These are phyloP conservation scores for Cyclostephanos invisitatus DNA, from an alignment of 108 stramenopile species.

Conservation along the genomic window DNA sequence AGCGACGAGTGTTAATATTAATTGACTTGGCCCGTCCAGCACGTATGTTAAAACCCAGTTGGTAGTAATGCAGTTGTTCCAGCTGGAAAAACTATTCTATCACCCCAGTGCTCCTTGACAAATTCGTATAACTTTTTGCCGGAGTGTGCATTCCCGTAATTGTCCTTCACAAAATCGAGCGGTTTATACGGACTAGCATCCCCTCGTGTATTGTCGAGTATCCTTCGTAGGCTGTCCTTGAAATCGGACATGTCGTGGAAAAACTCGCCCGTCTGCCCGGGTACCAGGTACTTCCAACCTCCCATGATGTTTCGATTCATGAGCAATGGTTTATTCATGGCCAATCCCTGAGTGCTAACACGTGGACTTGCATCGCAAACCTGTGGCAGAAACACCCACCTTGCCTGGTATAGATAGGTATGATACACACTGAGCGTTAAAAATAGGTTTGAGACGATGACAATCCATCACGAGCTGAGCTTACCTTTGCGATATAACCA, in stretches of 20 bases:
- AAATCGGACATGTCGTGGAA: constrained; percentile 49
- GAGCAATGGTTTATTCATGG: constrained; percentile 47
- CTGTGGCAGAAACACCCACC: constrained; percentile 52
- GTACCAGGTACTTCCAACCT: constrained; percentile 51
- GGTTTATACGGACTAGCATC: constrained; percentile 32
- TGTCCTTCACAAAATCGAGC: constrained; percentile 22
- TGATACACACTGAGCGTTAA: background rate
- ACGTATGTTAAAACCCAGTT: constrained; percentile 34
- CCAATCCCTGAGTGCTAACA: constrained; percentile 48
- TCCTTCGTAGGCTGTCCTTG: constrained; percentile 26
- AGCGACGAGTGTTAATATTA: background rate
- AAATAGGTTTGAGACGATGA: background rate
- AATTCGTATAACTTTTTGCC: constrained; percentile 31
- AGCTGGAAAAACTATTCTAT: constrained; percentile 30
- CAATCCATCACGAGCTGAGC: background rate
- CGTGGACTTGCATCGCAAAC: constrained; percentile 53
- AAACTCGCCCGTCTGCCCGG: constrained; percentile 47
- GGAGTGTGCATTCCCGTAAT: constrained; percentile 34
- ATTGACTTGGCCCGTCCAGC: background rate
- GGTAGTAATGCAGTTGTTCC: constrained; percentile 37
- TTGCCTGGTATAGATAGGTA: constrained; percentile 10
- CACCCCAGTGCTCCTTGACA: constrained; percentile 32
- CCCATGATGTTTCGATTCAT: constrained; percentile 55
- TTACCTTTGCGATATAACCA: constrained; percentile 35
- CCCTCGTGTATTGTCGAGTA: constrained; percentile 44